These are phyloP conservation scores for Tulasnella sp. DNA, from an alignment of 768 basidiomycete species.

Conservation along the genomic window DNA sequence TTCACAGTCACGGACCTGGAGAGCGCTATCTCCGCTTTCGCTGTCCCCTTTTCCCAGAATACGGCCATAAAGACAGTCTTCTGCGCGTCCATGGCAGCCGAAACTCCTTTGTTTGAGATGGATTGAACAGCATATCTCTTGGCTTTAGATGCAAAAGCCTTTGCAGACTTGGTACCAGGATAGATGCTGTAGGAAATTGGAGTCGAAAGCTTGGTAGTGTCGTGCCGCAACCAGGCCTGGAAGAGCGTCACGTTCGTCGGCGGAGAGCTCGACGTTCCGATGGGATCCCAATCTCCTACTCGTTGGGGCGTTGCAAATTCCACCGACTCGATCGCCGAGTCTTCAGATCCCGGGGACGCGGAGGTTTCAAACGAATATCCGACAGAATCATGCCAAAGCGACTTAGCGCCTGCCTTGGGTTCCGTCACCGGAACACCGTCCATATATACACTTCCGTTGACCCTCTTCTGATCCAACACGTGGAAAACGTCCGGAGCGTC, in stretches of 20 bases:
- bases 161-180: constrained; percentile 40
- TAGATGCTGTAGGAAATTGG: constrained; percentile 49
- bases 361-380: constrained; percentile 49
- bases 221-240: constrained; percentile 49
- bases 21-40: constrained; percentile 28
- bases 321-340: constrained; percentile 23
- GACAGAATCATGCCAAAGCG: constrained; percentile 59
- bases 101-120: constrained; percentile 38
- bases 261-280: constrained; percentile 57
- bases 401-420: constrained; percentile 23
- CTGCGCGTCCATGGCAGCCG: constrained; percentile 43
- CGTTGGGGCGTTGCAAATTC: constrained; percentile 40
- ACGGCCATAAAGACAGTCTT: constrained; percentile 42
- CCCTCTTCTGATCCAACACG: constrained; percentile 59
- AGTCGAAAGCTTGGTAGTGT: constrained; percentile 27
- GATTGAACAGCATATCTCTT: constrained; percentile 21
- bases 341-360: constrained; percentile 21
- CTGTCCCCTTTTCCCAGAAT: constrained; percentile 49
- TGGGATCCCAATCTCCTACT: constrained; percentile 52
- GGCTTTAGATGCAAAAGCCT: constrained; percentile 23
- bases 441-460: constrained; percentile 38
- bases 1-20: neutral
- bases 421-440: constrained; percentile 30
- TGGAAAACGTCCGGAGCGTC: constrained; percentile 44
- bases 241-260: constrained; percentile 54